These are phyloP conservation scores for Austropuccinia psidii DNA, from an alignment of 1,284 basidiomycete species.

Conservation along the genomic window DNA sequence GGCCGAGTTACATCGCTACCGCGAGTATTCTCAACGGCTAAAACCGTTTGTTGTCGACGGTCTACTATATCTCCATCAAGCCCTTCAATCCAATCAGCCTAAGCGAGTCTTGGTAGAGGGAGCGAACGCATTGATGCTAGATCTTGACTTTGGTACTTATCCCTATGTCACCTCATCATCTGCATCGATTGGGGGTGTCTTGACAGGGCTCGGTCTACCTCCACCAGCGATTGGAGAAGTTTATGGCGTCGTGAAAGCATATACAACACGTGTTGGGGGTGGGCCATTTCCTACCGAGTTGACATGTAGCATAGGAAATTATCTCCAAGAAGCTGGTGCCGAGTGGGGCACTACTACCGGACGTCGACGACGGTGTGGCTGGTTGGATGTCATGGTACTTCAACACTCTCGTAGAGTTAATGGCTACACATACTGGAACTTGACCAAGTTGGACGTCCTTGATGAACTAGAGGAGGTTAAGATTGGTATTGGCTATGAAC, in stretches of 20 bases:
- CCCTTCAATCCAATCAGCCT: slow-evolving; percentile 42
- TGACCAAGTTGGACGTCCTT: slow-evolving; percentile 49
- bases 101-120: slow-evolving; percentile 48
- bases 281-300: slow-evolving; percentile 49
- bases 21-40: slow-evolving; percentile 46
- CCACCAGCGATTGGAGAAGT: slow-evolving; percentile 45
- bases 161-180: slow-evolving; percentile 48
- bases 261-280: slow-evolving; percentile 48
- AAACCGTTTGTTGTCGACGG: slow-evolving; percentile 48
- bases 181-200: slow-evolving; percentile 48
- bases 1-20: slow-evolving; percentile 48
- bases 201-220: slow-evolving; percentile 48
- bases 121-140: slow-evolving; percentile 49
- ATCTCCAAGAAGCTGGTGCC: slow-evolving; percentile 48
- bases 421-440: slow-evolving; percentile 48
- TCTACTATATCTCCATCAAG: slow-evolving; percentile 48
- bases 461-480: slow-evolving; percentile 47
- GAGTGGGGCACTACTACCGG: slow-evolving; percentile 48
- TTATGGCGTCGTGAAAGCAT: slow-evolving; percentile 48
- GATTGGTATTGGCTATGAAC: slow-evolving; percentile 44
- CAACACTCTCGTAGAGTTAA: slow-evolving; percentile 48
- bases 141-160: slow-evolving; percentile 49
- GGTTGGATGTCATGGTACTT: slow-evolving; percentile 48
- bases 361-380: slow-evolving; percentile 47
- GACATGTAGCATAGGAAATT: slow-evolving; percentile 44